These are phyloP conservation scores for Beauveria scarabaeidicola DNA, from an alignment of 2,329 filamentous ascomycete genomes.

Conservation along the genomic window DNA sequence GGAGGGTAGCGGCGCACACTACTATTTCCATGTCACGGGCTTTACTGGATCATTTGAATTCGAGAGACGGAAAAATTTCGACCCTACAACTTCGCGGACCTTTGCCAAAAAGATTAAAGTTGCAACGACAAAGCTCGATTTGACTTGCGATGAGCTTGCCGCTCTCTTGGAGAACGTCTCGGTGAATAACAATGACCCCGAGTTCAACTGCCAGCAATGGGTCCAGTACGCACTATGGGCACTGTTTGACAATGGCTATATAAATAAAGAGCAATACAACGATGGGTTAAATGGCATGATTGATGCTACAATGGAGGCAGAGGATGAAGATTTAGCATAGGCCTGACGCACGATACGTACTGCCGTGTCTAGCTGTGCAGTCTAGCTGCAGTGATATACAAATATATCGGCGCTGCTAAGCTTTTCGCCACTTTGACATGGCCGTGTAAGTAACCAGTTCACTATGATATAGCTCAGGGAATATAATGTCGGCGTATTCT, in stretches of 20 bases:
- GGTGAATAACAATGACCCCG: constrained; percentile 7
- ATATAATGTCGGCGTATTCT: constrained; percentile 13
- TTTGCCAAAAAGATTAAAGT: not conserved
- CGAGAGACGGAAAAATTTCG: not conserved
- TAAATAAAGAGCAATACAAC: constrained; percentile 9
- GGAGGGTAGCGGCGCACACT: not conserved
- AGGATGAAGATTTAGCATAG: constrained; percentile 8
- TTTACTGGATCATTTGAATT: not conserved
- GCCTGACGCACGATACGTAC: too few species aligned
- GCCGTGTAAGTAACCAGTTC: constrained; percentile 15
- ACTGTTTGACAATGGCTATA: constrained; percentile 8
- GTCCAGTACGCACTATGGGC: not conserved
- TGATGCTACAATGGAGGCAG: constrained; percentile 12
- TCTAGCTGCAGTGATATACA: too few species aligned
- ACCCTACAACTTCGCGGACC: not conserved
- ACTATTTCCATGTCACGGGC: not conserved
- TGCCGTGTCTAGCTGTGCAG: too few species aligned
- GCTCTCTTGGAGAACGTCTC: not conserved
- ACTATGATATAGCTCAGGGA: constrained; percentile 10
- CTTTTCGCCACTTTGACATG: constrained; percentile 14
- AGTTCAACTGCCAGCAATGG: constrained; percentile 14
- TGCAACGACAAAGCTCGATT: not conserved
- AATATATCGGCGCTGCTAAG: too few species aligned
- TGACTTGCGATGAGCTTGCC: not conserved
- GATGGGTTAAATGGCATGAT: constrained; percentile 10